These are phyloP conservation scores for Phanerochaete carnosa DNA, from an alignment of 768 basidiomycete species.

Conservation along the genomic window DNA sequence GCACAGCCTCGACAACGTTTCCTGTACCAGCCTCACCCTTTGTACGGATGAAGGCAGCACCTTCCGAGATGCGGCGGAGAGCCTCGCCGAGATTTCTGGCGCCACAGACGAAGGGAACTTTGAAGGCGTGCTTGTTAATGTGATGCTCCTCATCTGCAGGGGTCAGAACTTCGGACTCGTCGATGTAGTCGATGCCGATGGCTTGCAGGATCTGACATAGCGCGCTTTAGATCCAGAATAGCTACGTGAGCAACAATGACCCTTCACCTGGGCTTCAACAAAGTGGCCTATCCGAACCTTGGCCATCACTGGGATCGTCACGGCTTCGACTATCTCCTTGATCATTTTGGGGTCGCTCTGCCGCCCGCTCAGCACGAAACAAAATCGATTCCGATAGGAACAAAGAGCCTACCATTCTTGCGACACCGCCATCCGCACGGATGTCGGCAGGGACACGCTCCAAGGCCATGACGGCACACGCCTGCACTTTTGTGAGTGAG, in stretches of 20 bases:
- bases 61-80: conserved; percentile 92
- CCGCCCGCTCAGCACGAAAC: not conserved
- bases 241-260: not conserved
- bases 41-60: conserved; percentile 97
- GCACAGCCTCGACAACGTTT: conserved; percentile 91
- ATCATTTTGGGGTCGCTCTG: conserved; percentile 96
- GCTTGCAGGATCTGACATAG: conserved; percentile 78
- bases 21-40: conserved; percentile 93
- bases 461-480: conserved; percentile 96
- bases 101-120: conserved; percentile 95
- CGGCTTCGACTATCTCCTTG: conserved; percentile 91
- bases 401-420: conserved; percentile 74
- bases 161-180: conserved; percentile 92
- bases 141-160: conserved; percentile 95
- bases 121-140: conserved; percentile 95
- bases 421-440: conserved; percentile 87
- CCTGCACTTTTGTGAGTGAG: conserved; percentile 27
- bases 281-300: conserved; percentile 97
- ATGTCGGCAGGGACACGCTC: conserved; percentile 97
- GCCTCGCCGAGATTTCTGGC: conserved; percentile 95
- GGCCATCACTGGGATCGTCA: conserved; percentile 97
- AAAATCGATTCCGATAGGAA: not conserved
- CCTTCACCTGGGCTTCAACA: conserved; percentile 85
- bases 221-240: not conserved
- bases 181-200: conserved; percentile 94